Base-by-base conservation (phyloP, 441 rosid genomes). In the Erodium trifolium region DNA sequence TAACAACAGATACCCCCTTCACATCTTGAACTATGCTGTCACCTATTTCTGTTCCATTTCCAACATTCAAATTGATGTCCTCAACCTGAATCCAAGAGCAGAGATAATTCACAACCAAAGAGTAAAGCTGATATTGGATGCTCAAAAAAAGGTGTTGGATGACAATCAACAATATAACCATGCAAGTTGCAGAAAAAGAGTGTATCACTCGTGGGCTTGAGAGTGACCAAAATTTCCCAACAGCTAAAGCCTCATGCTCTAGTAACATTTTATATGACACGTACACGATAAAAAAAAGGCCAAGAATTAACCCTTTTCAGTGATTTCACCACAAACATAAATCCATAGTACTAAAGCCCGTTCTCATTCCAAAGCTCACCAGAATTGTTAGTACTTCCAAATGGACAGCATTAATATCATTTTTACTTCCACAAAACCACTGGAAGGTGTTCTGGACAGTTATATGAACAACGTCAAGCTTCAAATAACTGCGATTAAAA, bases 401-500 rank as follows among this genome's bases (percentile, higher is more conserved):
- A 79, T 87, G 99, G 70, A 90, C 87, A 72, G 99, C 93, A 81
- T 83, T 84, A 70, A 89, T 72, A 71, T 95, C 99, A 71, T 70
- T 83, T 82, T 87, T 89, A 75, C 79, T 81, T 55, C 98, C 98
- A 78, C 60, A 76, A 73, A 87, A 82, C 99, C 99, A 92, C 71
- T 89, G 88, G 72, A 92, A 95, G 73, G 84, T 87, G 78, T 92
- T 95, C 74, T 72, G 78, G 67, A 95, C 87, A 16, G 99, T 90
- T 75, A 95, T 90, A 79, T 90, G 97, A 70, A 95, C 97, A 55
- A 95, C 88, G 83, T 95, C 99, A 67, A 95, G 97, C 86, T 92
- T 90, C 90, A 95, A 75, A 80, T 85, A 95, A 82, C 99, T 95
- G 91, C 66, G 71, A 68, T 67, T 59, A 70, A 34, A 57, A 73